Conservation (phyloP, 345 rosid genomes). For the Ceriops tagal region DNA sequence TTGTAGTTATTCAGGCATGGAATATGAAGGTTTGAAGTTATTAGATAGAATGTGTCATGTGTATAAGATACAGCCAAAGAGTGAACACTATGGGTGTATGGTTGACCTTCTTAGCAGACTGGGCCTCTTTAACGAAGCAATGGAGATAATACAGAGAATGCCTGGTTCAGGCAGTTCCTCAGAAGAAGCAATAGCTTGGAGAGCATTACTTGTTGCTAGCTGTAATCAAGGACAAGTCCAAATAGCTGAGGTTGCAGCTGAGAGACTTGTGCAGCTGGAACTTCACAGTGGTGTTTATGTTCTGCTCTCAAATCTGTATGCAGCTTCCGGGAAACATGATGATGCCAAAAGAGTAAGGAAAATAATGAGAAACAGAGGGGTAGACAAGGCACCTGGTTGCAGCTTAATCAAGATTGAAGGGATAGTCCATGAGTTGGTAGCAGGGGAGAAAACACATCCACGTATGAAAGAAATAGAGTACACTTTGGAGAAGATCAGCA, state of each 20-base stretch:
- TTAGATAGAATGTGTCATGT: slow-evolving; percentile 26
- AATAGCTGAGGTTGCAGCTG: slow-evolving; percentile 33
- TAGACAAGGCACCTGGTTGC: slow-evolving; percentile 24
- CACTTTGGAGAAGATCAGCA: slow-evolving; percentile 14
- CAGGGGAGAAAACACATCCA: slow-evolving; percentile 20
- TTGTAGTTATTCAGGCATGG: slow-evolving; percentile 34
- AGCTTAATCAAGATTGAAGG: slow-evolving; percentile 28
- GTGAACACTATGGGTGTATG: slow-evolving; percentile 34
- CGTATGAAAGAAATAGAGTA: slow-evolving; percentile 10
- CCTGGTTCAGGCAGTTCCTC: slow-evolving; percentile 19
- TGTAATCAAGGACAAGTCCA: slow-evolving; percentile 21
- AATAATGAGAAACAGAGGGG: slow-evolving; percentile 29
- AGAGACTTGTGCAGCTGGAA: slow-evolving; percentile 32
- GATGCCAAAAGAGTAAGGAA: slow-evolving; percentile 34
- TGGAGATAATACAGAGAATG: slow-evolving; percentile 22
- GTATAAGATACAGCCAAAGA: slow-evolving; percentile 29
- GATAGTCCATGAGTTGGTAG: slow-evolving; percentile 18
- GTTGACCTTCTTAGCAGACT: slow-evolving; percentile 31
- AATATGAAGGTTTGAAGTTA: slow-evolving; percentile 29
- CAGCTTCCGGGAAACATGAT: slow-evolving; percentile 27
- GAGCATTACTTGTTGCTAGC: slow-evolving; percentile 31
- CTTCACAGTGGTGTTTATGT: slow-evolving; percentile 35
- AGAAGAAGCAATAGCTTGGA: slow-evolving; percentile 42
- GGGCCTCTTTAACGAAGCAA: slow-evolving; percentile 33
- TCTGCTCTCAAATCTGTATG: slow-evolving; percentile 32